Conservation (phyloP, 176 grass and related monocot species). For the Oryza rufipogon region DNA sequence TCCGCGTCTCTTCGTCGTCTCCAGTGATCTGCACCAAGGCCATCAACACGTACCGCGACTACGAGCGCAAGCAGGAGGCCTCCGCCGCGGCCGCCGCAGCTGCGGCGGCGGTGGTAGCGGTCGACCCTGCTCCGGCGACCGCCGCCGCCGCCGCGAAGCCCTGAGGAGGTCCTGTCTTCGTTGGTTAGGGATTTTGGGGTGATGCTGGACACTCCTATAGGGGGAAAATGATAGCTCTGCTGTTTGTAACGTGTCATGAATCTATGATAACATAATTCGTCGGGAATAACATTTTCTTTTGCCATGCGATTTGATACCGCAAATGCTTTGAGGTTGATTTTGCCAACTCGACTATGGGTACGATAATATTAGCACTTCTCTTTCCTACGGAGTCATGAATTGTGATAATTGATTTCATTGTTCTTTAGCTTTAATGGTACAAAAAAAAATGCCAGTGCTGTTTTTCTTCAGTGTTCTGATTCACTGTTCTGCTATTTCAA, state of each 20-base stretch:
- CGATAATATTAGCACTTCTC: constrained; percentile 4
- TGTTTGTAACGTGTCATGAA: neutral
- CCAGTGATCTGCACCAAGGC: constrained; percentile 91
- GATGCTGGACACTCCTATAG: constrained; percentile 13
- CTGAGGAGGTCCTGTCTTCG: constrained; percentile 22
- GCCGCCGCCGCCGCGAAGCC: constrained; percentile 65
- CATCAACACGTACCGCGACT: constrained; percentile 79
- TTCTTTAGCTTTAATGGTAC: constrained; percentile 7
- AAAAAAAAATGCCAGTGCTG: neutral
- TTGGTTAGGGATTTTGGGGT: constrained; percentile 49
- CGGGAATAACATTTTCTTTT: constrained; percentile 6
- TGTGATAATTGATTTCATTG: neutral
- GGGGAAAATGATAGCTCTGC: neutral
- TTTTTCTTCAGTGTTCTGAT: neutral
- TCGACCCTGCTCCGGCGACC: constrained; percentile 42
- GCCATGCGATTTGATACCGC: constrained; percentile 32
- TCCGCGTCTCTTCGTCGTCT: constrained; percentile 1
- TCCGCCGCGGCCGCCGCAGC: constrained; percentile 25
- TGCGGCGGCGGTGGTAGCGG: constrained; percentile 3
- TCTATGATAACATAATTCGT: neutral
- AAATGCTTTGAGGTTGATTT: neutral
- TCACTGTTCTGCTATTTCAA: constrained; percentile 6
- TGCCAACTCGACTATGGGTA: neutral
- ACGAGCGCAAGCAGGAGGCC: constrained; percentile 73
- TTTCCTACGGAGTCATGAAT: neutral